Evolutionary conservation across 306 rosid species (phyloP).

Genomic region (Lupinus albus): DNA sequence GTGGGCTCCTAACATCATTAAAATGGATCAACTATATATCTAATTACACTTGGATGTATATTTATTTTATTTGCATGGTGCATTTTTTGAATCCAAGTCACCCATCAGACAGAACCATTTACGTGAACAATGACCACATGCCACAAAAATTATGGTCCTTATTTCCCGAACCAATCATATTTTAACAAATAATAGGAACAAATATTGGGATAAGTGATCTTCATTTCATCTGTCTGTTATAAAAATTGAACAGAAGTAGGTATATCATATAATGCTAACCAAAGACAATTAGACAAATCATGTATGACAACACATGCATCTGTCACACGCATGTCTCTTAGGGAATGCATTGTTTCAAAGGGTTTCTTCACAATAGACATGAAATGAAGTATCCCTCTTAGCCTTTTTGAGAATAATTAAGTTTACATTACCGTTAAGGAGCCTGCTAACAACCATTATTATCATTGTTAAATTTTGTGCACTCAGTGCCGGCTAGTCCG

Average conservation of each 20-base stretch:
- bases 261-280: background rate
- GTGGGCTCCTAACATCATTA: constrained; percentile 47
- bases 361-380: constrained; percentile 47
- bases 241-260: background rate
- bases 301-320: constrained; percentile 37
- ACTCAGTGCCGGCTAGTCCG: constrained; percentile 27
- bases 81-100: constrained; percentile 39
- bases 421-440: constrained; percentile 4
- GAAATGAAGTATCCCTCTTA: constrained; percentile 37
- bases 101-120: no score
- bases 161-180: no score
- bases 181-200: no score
- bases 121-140: no score
- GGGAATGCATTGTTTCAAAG: constrained; percentile 26
- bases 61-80: constrained; percentile 8
- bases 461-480: constrained; percentile 4
- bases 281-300: constrained; percentile 31
- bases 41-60: background rate
- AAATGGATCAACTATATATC: constrained; percentile 6
- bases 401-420: constrained; percentile 21
- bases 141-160: no score
- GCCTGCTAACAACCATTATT: constrained; percentile 36
- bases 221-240: background rate
- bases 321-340: constrained; percentile 37
- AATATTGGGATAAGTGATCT: no score